Conservation (phyloP, 768 basidiomycete species). For the Boletellus ananiceps region DNA sequence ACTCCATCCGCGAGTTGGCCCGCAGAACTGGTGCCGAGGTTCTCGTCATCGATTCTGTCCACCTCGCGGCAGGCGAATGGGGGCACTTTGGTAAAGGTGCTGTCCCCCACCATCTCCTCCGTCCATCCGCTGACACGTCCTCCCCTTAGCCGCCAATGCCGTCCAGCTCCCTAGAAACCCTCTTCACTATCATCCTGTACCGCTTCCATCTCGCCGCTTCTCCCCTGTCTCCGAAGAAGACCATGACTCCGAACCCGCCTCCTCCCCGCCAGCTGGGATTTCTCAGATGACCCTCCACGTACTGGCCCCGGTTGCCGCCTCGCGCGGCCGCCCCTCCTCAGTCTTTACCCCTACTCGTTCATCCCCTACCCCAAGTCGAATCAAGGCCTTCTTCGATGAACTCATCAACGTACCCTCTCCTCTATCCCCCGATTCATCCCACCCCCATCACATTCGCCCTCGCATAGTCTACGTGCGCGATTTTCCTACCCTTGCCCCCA, state of each 20-base stretch:
- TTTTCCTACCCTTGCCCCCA: slow-evolving; percentile 67
- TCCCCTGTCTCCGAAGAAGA: slow-evolving; percentile 36
- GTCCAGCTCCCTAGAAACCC: slow-evolving; percentile 72
- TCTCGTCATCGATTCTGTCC: slow-evolving; percentile 76
- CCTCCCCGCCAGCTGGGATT: slow-evolving; percentile 30
- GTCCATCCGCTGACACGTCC: slow-evolving; percentile 7
- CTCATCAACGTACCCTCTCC: slow-evolving; percentile 59
- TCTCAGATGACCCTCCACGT: slow-evolving; percentile 48
- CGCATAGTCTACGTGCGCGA: slow-evolving; percentile 84
- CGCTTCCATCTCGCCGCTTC: slow-evolving; percentile 23
- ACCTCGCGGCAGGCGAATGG: slow-evolving; percentile 85
- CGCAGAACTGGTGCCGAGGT: slow-evolving; percentile 73
- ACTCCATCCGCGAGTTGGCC: slow-evolving; percentile 75
- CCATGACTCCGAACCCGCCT: slow-evolving; percentile 47
- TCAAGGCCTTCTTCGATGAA: slow-evolving; percentile 72
- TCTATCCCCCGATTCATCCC: slow-evolving; percentile 23
- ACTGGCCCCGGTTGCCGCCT: slow-evolving; percentile 32
- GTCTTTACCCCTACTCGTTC: slow-evolving; percentile 38
- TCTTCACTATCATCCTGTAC: slow-evolving; percentile 53
- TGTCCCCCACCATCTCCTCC: slow-evolving; percentile 1
- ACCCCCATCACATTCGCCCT: slow-evolving; percentile 37
- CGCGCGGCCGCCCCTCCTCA: slow-evolving; percentile 33
- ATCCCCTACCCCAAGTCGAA: slow-evolving; percentile 46
- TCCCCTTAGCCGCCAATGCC: slow-evolving; percentile 60
- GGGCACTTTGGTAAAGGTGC: slow-evolving; percentile 79